Base-by-base conservation (phyloP, 768 basidiomycete genomes). In the Termitomyces sp. region DNA sequence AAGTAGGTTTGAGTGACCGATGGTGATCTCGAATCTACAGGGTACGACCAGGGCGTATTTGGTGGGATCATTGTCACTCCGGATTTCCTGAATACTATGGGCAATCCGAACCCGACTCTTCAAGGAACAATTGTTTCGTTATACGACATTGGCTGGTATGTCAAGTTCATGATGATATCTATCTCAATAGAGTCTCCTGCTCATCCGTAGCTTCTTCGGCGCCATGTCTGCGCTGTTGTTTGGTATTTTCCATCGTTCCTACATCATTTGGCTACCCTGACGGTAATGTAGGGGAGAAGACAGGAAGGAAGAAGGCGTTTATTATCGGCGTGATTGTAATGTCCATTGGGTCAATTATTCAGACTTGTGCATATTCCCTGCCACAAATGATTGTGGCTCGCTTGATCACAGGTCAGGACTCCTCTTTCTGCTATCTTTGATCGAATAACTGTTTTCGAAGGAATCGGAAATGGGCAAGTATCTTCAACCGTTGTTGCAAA, bases 21-120 rank as follows among this genome's bases (percentile, higher is more conserved):
- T 16, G 8, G 31, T 44, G 20, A 22, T 46, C 15, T 20, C 0
- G 26, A 20, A 49, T 48, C 4, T 20, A 16, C 29, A 78, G 77
- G 79, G 24, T 80, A 81, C 64, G 78, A 81, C 64, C 80, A 80
- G 55, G 80, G 78, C n/a, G 78, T 81, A 20, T 81, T 79, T 60
- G 80, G 80, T 24, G 78, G 78, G 0, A 79, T 79, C 55, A 80
- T 81, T 53, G 75, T 81, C 51, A 80, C 80, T 6, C 70, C 71
- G 26, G 67, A 74, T 60, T 80, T 81, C 62, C 63, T 80, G 56
- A 61, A 77, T 13, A 76, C 72, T 9, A 79, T 80, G 78, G 78
- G 78, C 3, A 74, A 79, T 64, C 79, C 78, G 12, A 65, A 73
- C 57, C 69, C 77, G 2, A 69, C 69, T 50, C 66, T 81, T 28